phyloP scores from a whole-genome alignment of 495 filamentous ascomycete genomes.

The Apiosordaria backusii region DNA sequence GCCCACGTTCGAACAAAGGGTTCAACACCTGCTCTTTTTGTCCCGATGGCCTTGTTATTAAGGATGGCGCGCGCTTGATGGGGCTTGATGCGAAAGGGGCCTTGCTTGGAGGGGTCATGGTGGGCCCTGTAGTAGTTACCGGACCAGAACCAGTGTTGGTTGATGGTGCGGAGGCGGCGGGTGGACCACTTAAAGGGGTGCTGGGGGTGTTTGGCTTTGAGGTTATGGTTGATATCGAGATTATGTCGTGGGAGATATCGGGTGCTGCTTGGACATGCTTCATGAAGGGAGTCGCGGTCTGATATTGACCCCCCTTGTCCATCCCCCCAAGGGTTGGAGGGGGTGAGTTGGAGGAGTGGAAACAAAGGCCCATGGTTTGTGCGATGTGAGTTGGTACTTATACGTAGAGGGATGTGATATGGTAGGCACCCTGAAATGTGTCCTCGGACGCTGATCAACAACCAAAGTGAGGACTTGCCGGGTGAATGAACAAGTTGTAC shows the following conservation, averaged over 20 bases:
- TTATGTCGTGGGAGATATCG: background rate
- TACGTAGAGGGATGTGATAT: background rate
- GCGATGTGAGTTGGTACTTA: background rate
- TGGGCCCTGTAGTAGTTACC: background rate
- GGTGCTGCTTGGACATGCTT: background rate
- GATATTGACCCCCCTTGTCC: background rate
- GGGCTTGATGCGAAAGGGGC: background rate
- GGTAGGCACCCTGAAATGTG: background rate
- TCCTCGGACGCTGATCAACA: background rate
- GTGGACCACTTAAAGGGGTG: conserved; percentile 16
- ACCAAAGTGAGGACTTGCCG: background rate
- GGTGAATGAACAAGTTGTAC: background rate
- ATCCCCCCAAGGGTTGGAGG: background rate
- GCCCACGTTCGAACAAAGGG: background rate
- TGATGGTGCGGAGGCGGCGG: background rate
- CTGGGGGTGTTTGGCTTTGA: conserved; percentile 2
- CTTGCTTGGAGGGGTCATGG: background rate
- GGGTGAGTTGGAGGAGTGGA: background rate
- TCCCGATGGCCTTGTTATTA: background rate
- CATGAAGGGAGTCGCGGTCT: background rate
- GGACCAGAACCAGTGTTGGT: background rate
- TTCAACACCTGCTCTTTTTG: background rate
- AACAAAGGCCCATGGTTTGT: background rate
- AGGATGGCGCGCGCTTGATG: background rate
- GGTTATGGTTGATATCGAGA: background rate